phyloP scores from a whole-genome alignment of 257 asterid genomes.

The Solanum rostratum region DNA sequence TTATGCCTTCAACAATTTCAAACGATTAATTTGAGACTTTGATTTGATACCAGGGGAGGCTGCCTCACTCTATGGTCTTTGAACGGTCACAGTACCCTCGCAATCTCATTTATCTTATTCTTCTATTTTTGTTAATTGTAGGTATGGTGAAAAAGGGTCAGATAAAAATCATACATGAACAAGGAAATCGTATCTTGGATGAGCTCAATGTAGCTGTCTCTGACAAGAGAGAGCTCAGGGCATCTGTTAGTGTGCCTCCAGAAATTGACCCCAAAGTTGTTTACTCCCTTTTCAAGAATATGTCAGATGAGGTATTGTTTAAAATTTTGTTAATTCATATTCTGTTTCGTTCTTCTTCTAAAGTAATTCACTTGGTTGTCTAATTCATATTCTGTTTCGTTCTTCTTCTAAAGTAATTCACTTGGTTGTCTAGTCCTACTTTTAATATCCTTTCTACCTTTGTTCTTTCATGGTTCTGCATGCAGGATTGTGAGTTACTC shows the following conservation, averaged over 20 bases:
- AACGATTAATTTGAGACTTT: not conserved
- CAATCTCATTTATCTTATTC: not conserved
- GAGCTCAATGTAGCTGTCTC: slow-evolving; percentile 49
- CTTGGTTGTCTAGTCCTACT: not conserved
- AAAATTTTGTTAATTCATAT: not conserved
- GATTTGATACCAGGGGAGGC: not conserved
- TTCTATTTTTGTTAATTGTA: slow-evolving; percentile 15
- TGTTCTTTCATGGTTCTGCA: not conserved
- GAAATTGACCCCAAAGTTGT: slow-evolving; percentile 48
- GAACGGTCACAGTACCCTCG: not conserved
- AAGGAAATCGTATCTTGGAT: slow-evolving; percentile 26
- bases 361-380: not conserved
- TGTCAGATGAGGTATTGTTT: slow-evolving; percentile 64
- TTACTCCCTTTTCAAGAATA: slow-evolving; percentile 52
- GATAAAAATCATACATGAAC: slow-evolving; percentile 50
- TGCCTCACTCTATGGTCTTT: not conserved
- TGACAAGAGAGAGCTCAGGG: slow-evolving; percentile 37
- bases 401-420: not conserved
- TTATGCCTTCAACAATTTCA: not conserved
- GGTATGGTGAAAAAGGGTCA: slow-evolving; percentile 73
- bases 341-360: not conserved
- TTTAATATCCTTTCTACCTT: not conserved
- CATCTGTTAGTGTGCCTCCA: slow-evolving; percentile 26
- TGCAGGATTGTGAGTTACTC: slow-evolving; percentile 89
- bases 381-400: not conserved